Percentiles rank a stretch among this genome's conserved stretches.
These are phyloP conservation scores for Leishmania arabica DNA, from an alignment of 208 protist genomes.

Conservation along the genomic window DNA sequence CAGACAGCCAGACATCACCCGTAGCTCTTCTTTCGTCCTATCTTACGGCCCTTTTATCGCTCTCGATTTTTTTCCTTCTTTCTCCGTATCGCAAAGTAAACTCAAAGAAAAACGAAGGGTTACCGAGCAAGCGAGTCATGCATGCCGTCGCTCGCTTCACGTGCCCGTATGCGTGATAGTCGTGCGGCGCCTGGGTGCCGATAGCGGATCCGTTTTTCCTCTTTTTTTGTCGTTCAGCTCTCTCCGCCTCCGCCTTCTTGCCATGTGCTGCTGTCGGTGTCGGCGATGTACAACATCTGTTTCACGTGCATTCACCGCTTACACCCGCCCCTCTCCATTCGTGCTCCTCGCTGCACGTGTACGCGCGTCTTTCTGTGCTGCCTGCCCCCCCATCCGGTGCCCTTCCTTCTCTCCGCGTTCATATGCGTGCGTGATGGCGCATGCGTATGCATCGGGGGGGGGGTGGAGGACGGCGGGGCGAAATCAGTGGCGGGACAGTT, in stretches of 20 bases:
- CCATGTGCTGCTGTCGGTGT: not conserved
- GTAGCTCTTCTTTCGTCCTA: not conserved
- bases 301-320: not conserved
- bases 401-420: not conserved
- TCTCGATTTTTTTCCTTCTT: slow-evolving; percentile 7
- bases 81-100: not conserved
- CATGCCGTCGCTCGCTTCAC: not conserved
- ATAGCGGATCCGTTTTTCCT: not conserved
- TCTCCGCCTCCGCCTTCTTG: not conserved
- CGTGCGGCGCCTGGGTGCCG: not conserved
- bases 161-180: not conserved
- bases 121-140: not conserved
- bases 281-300: not conserved
- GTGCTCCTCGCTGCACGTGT: slow-evolving; percentile 14
- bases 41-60: not conserved
- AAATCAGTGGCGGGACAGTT: not conserved
- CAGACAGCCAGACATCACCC: not conserved
- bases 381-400: not conserved
- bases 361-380: not conserved
- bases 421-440: not conserved
- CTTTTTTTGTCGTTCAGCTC: not conserved
- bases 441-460: not conserved
- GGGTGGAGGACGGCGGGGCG: not conserved
- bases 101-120: not conserved
- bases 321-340: not conserved